Base-by-base conservation (phyloP, 2,329 filamentous ascomycete species). In the Rhinocladiella mackenziei region DNA sequence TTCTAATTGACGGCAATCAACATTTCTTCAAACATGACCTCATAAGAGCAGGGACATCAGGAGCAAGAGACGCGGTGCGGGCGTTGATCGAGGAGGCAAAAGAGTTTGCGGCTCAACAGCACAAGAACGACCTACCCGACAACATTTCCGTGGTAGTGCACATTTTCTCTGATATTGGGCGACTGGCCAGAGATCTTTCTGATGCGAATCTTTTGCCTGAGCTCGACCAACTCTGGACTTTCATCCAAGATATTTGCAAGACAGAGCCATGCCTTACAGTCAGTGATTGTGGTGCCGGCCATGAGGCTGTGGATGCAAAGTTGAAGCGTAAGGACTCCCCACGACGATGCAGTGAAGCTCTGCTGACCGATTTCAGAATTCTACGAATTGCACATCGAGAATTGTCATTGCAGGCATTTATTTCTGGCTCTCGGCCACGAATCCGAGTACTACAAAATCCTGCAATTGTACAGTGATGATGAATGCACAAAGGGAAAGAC, bases 381-480 rank as follows among this genome's bases (percentile, higher is more conserved):
- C 41, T 55, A 55, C 34, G 46, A 50, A 36, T 19, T 55, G 18
- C 45, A 44, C 29, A 38, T 55, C 19, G 52, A 55, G 39, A 55
- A 55, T 26, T 55, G 49, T 38, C 52, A 55, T 25, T 52, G 49
- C 33, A 35, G 48, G 32, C 52, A 55, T 29, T 28, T 53, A 20
- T 50, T 53, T 35, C 46, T 55, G 10, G 52, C 49, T 8, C 26
- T 55, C 9, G 42, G 44, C 3, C 40, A 45, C 7, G 22, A 44
- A n/a, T 48, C 49, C 1, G 49, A 50, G 18, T 55, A 55, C 33
- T 51, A 51, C 38, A 44, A 37, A 4, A 40, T 49, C 19, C 42
- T 55, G 9, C 30, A 50, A 33, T 37, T 43, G 18, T 55, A 55
- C 43, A 39, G 40, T 15, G 52, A 55, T 25, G 52, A 55, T 18